Evolutionary conservation across 768 basidiomycete species (phyloP).

Genomic region (Austroboletus eburneus): DNA sequence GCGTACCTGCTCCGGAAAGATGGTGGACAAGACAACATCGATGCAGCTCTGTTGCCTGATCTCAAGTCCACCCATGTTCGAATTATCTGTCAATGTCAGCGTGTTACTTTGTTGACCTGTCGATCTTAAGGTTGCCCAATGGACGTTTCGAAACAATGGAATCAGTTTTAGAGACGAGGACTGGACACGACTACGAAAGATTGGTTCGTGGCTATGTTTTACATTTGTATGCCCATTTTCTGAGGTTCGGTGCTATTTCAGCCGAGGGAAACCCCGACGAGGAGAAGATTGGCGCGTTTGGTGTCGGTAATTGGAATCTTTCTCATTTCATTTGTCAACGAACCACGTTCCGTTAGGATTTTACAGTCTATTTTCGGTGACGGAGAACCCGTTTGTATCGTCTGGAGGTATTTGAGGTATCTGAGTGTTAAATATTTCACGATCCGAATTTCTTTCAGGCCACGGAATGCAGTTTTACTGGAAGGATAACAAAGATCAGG

Average conservation of each 20-base stretch:
- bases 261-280: constrained; percentile 26
- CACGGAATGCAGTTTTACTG: constrained; percentile 97
- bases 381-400: constrained; percentile 78
- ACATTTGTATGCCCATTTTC: background rate
- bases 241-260: background rate
- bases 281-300: constrained; percentile 25
- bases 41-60: constrained; percentile 44
- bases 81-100: too few species aligned
- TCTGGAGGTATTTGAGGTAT: constrained; percentile 54
- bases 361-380: constrained; percentile 79
- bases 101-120: background rate
- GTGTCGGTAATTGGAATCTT: constrained; percentile 15
- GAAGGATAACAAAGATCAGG: constrained; percentile 91
- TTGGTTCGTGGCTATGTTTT: background rate
- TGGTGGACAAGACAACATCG: background rate
- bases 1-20: constrained; percentile 31
- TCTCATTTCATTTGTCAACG: background rate
- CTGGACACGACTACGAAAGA: constrained; percentile 17
- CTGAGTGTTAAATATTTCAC: background rate
- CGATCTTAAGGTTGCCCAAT: constrained; percentile 58
- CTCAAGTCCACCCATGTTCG: constrained; percentile 53
- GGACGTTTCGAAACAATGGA: constrained; percentile 88
- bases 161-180: constrained; percentile 3
- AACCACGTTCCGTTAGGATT: constrained; percentile 42
- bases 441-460: constrained; percentile 35